These are phyloP conservation scores for Paraphaeosphaeria minitans DNA, from an alignment of 2,329 filamentous ascomycete species.

Conservation along the genomic window DNA sequence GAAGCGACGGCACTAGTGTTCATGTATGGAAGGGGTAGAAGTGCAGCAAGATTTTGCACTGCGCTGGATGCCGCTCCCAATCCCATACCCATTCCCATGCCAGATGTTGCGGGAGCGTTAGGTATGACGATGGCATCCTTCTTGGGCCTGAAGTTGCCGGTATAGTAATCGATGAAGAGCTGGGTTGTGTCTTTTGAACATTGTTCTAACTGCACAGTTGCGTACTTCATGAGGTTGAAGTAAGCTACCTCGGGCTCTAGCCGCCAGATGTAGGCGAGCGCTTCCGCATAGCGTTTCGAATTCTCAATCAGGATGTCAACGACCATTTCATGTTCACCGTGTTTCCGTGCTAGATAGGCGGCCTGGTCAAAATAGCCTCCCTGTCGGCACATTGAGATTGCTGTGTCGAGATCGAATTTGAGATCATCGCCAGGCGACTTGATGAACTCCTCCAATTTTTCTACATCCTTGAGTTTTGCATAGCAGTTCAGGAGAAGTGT, in stretches of 20 bases:
- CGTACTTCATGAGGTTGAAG: conserved; percentile 91
- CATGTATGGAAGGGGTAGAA: conserved; percentile 86
- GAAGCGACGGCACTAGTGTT: conserved; percentile 64
- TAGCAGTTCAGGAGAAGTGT: conserved; percentile 96
- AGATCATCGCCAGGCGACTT: conserved; percentile 92
- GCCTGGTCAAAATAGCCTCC: conserved; percentile 97
- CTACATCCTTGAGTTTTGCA: conserved; percentile 95
- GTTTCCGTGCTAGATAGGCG: conserved; percentile 91
- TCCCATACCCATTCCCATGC: conserved; percentile 48
- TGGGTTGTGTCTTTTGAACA: conserved; percentile 81
- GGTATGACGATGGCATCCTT: conserved; percentile 63
- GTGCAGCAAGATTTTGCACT: conserved; percentile 82
- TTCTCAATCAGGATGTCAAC: conserved; percentile 97
- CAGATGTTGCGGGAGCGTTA: conserved; percentile 53
- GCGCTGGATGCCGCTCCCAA: conserved; percentile 67
- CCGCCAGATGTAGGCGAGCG: conserved; percentile 88
- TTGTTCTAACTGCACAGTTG: conserved; percentile 85
- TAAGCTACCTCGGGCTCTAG: conserved; percentile 82
- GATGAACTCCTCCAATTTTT: conserved; percentile 95
- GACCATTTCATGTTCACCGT: conserved; percentile 90
- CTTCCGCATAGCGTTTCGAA: conserved; percentile 85
- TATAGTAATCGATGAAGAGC: conserved; percentile 94
- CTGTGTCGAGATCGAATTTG: conserved; percentile 96
- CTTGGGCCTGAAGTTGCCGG: conserved; percentile 77
- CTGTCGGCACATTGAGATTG: conserved; percentile 96